Conservation (phyloP, 768 basidiomycete species). For the Rhodotorula paludigena region DNA sequence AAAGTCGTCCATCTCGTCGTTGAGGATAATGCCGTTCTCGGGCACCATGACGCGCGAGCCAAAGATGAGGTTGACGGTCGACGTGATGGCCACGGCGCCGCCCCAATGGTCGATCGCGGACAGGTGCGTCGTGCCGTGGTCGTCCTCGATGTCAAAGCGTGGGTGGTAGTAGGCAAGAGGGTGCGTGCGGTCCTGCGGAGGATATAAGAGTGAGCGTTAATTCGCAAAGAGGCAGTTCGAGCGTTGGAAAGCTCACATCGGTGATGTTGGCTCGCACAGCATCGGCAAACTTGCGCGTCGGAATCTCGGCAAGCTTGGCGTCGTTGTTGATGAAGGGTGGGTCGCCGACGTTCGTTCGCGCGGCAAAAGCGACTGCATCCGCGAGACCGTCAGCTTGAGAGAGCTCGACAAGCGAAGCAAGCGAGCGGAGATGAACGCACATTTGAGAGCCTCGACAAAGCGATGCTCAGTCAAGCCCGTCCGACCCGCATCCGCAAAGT, state of each 20-base stretch:
- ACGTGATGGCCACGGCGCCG: constrained; percentile 77
- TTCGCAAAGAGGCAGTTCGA: too few relatives aligned
- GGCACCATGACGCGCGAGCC: constrained; percentile 83
- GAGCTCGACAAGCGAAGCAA: too few relatives aligned
- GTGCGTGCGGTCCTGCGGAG: constrained; percentile 69
- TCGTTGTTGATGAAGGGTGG: constrained; percentile 54
- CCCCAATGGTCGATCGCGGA: constrained; percentile 76
- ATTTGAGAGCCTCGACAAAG: constrained; percentile 78
- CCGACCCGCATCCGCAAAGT: constrained; percentile 52
- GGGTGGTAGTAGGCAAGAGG: constrained; percentile 76
- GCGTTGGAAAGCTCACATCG: constrained; percentile 58
- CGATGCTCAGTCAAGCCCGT: constrained; percentile 70
- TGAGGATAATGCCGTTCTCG: constrained; percentile 79
- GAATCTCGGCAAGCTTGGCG: constrained; percentile 30
- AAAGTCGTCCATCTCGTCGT: constrained; percentile 83
- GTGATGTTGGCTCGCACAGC: constrained; percentile 65
- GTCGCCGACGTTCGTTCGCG: constrained; percentile 76
- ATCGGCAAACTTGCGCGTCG: constrained; percentile 55
- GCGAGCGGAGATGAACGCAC: constrained; percentile 47
- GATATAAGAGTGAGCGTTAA: constrained; percentile 1
- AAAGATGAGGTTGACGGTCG: constrained; percentile 84
- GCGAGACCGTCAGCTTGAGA: too few relatives aligned
- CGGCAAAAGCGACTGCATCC: constrained; percentile 60
- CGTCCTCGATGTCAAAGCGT: constrained; percentile 65
- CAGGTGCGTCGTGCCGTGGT: constrained; percentile 92